Percentiles rank a stretch among this genome's conserved stretches.
phyloP scores from a whole-genome alignment of 2,329 filamentous ascomycete genomes.

The Blumeria graminis region DNA sequence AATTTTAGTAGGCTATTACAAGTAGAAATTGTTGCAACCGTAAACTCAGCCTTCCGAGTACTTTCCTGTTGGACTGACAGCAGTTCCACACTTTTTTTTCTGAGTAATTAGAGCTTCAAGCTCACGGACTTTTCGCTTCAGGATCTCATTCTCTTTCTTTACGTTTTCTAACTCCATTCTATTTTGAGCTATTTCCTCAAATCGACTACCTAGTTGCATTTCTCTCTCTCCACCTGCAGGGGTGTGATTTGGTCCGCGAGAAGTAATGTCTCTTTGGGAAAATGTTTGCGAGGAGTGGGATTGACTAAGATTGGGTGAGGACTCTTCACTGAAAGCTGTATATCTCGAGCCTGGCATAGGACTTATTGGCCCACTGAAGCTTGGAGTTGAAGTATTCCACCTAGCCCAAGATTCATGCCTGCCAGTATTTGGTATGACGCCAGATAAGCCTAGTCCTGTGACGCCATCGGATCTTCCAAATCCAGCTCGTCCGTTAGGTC shows the following conservation, averaged over 20 bases:
- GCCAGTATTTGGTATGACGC: too few relatives aligned
- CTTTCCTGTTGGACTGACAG: not conserved
- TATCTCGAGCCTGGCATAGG: not conserved
- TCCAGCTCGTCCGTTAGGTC: constrained; percentile 7
- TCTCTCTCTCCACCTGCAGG: constrained; percentile 15
- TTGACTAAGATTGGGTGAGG: not conserved
- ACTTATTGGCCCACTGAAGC: not conserved
- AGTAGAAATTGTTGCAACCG: too few relatives aligned
- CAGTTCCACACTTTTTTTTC: constrained; percentile 5
- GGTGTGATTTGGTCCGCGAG: constrained; percentile 3
- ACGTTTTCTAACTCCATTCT: constrained; percentile 34
- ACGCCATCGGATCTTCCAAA: not conserved
- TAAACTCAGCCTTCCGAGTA: too few relatives aligned
- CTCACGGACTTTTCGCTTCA: constrained; percentile 37
- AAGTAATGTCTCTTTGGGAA: constrained; percentile 9
- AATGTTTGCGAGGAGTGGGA: not conserved
- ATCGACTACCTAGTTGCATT: constrained; percentile 31
- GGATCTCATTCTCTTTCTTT: constrained; percentile 37
- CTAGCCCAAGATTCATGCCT: not conserved
- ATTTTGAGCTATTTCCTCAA: constrained; percentile 37
- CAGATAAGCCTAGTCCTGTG: too few relatives aligned
- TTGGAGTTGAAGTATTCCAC: not conserved
- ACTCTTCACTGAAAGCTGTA: not conserved
- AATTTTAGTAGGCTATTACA: too few relatives aligned
- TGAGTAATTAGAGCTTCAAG: constrained; percentile 27